Percentiles rank a stretch among this genome's conserved stretches.
Evolutionary conservation across 2,329 filamentous ascomycete genomes (phyloP).

Genomic region (Bipolaris oryzae): DNA sequence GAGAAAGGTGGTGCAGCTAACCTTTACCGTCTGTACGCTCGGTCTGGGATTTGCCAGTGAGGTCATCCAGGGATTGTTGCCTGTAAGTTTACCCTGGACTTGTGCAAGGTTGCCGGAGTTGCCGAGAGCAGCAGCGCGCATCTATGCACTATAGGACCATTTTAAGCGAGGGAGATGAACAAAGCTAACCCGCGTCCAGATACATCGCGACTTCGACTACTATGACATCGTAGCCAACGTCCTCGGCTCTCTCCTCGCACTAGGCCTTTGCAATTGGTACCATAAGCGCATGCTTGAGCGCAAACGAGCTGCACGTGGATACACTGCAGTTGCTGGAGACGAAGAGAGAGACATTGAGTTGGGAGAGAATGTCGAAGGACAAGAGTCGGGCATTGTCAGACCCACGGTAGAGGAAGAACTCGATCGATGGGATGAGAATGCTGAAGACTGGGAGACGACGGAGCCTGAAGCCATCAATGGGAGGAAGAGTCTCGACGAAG

Average conservation of each 20-base stretch:
- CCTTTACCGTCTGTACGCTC: constrained; percentile 78
- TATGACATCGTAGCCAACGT: constrained; percentile 90
- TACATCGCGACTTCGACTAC: constrained; percentile 68
- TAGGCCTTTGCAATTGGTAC: constrained; percentile 85
- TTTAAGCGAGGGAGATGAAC: not conserved
- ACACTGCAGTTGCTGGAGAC: constrained; percentile 70
- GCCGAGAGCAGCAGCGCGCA: not conserved
- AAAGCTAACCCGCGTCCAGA: constrained; percentile 36
- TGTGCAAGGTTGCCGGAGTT: not conserved
- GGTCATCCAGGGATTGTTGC: constrained; percentile 75
- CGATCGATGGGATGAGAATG: constrained; percentile 94
- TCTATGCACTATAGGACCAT: not conserved
- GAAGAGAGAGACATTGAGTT: constrained; percentile 73
- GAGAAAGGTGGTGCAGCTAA: constrained; percentile 82
- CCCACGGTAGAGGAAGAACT: constrained; percentile 75
- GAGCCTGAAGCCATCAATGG: constrained; percentile 47
- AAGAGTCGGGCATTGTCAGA: constrained; percentile 68
- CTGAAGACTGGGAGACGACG: constrained; percentile 69
- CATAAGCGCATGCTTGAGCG: constrained; percentile 95
- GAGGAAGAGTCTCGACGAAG: constrained; percentile 30
- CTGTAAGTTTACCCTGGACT: constrained; percentile 41
- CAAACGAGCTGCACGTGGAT: constrained; percentile 74
- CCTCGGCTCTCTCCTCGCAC: constrained; percentile 72
- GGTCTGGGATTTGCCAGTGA: constrained; percentile 75
- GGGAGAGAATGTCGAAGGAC: constrained; percentile 62